phyloP scores from a whole-genome alignment of 352 stramenopile genomes.

The Phytophthora podocarpi region DNA sequence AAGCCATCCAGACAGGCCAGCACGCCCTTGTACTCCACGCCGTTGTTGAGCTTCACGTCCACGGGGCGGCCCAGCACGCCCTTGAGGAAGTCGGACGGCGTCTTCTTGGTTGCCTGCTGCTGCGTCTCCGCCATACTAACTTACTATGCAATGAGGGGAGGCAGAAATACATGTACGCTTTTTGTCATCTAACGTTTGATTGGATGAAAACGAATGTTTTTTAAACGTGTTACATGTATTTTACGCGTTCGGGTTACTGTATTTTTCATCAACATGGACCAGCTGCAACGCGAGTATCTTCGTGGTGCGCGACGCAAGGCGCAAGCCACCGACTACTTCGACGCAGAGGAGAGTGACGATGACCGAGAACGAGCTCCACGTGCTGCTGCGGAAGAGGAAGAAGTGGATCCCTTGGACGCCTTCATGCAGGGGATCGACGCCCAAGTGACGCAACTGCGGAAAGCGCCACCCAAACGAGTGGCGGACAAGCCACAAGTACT shows the following conservation, averaged over 20 bases:
- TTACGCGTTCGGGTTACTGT: background rate
- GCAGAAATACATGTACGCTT: too few species aligned
- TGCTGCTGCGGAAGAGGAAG: conserved; percentile 32
- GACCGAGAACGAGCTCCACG: background rate
- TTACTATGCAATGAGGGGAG: too few species aligned
- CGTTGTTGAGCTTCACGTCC: conserved; percentile 99
- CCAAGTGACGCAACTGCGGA: conserved; percentile 61
- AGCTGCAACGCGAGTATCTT: conserved; percentile 64
- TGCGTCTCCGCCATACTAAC: conserved; percentile 40
- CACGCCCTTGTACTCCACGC: conserved; percentile 98
- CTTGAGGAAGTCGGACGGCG: conserved; percentile 92
- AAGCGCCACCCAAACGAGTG: conserved; percentile 21
- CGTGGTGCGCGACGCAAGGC: conserved; percentile 58
- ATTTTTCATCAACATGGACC: conserved; percentile 40
- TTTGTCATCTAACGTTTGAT: too few species aligned
- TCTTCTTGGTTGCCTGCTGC: conserved; percentile 73
- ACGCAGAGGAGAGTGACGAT: conserved; percentile 63
- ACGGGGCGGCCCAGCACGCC: conserved; percentile 95
- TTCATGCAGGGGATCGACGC: conserved; percentile 86
- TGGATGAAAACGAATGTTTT: conserved; percentile 11
- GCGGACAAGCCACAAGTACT: conserved; percentile 48
- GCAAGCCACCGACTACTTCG: conserved; percentile 62
- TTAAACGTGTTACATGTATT: background rate
- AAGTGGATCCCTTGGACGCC: conserved; percentile 84
- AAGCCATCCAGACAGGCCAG: conserved; percentile 99